Conservation (phyloP, 1,139 yeast species). For the Hansenula sp. region DNA sequence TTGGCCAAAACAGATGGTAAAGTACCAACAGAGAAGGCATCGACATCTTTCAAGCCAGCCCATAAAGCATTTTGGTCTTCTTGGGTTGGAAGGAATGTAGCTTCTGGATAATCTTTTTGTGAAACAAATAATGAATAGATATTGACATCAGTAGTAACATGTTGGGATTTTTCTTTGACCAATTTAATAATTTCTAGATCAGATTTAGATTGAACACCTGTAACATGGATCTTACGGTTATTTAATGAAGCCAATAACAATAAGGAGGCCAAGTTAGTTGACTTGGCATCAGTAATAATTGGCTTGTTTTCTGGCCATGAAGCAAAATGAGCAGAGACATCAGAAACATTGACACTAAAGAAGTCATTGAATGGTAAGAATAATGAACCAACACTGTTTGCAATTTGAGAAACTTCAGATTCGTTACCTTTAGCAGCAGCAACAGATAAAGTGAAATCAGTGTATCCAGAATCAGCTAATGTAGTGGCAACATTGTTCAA, state of each 20-base stretch:
- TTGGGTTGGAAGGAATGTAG: slow-evolving; percentile 70
- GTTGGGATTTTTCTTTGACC: slow-evolving; percentile 78
- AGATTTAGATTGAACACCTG: slow-evolving; percentile 76
- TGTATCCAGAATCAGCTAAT: slow-evolving; percentile 59
- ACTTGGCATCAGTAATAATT: slow-evolving; percentile 87
- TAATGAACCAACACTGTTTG: slow-evolving; percentile 71
- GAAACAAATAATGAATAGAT: slow-evolving; percentile 76
- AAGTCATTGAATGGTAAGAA: slow-evolving; percentile 79
- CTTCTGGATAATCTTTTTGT: slow-evolving; percentile 67
- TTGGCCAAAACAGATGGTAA: slow-evolving; percentile 72
- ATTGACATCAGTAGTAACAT: slow-evolving; percentile 88
- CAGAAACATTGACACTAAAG: slow-evolving; percentile 62
- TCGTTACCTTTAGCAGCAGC: slow-evolving; percentile 79
- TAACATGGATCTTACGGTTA: slow-evolving; percentile 81
- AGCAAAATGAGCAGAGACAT: slow-evolving; percentile 74
- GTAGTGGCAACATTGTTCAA: slow-evolving; percentile 60
- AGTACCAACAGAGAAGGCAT: slow-evolving; percentile 84
- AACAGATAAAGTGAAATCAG: slow-evolving; percentile 79
- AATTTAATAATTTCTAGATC: slow-evolving; percentile 82
- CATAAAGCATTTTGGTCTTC: slow-evolving; percentile 82
- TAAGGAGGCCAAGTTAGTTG: slow-evolving; percentile 89
- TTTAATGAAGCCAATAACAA: slow-evolving; percentile 86
- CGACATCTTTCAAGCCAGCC: slow-evolving; percentile 69
- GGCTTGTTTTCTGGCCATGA: slow-evolving; percentile 86
- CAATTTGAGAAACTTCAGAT: slow-evolving; percentile 56